phyloP scores from a whole-genome alignment of 148 eudicot genomes.

The Salicornia ramosissima region DNA sequence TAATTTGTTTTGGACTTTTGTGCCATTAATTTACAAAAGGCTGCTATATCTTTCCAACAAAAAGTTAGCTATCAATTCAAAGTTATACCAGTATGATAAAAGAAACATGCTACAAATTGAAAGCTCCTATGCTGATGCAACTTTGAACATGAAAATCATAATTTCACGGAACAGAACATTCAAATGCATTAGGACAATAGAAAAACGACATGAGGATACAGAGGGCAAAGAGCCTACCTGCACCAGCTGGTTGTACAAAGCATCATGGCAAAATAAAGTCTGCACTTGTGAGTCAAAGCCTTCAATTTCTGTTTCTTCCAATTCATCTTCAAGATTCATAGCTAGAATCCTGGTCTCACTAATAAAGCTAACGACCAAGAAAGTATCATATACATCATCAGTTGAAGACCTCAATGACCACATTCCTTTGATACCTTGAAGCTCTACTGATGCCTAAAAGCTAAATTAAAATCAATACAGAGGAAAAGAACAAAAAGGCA shows the following conservation, averaged over 20 bases:
- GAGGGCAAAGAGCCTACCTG: conserved; percentile 49
- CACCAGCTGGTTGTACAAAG: conserved; percentile 79
- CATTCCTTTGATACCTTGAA: conserved; percentile 98
- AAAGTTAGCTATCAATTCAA: neutral
- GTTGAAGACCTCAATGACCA: conserved; percentile 87
- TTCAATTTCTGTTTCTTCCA: conserved; percentile 98
- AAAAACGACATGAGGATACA: neutral
- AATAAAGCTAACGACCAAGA: conserved; percentile 92
- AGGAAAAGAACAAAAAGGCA: neutral
- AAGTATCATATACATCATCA: conserved; percentile 88
- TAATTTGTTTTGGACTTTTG: neutral
- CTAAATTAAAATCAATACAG: conserved; percentile 8
- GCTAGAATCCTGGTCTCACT: conserved; percentile 95
- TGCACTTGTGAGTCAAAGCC: conserved; percentile 88
- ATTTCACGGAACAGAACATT: neutral
- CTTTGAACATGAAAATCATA: neutral
- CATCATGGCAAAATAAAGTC: conserved; percentile 92
- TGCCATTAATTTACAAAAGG: neutral
- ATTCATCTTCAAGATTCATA: conserved; percentile 91
- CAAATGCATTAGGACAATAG: neutral
- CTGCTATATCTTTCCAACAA: neutral
- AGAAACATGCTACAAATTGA: neutral
- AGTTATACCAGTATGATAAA: neutral
- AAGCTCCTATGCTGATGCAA: neutral
- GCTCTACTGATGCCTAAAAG: conserved; percentile 91